Evolutionary conservation across 495 filamentous ascomycete species (phyloP).

Genomic region (Bacidia gigantensis): DNA sequence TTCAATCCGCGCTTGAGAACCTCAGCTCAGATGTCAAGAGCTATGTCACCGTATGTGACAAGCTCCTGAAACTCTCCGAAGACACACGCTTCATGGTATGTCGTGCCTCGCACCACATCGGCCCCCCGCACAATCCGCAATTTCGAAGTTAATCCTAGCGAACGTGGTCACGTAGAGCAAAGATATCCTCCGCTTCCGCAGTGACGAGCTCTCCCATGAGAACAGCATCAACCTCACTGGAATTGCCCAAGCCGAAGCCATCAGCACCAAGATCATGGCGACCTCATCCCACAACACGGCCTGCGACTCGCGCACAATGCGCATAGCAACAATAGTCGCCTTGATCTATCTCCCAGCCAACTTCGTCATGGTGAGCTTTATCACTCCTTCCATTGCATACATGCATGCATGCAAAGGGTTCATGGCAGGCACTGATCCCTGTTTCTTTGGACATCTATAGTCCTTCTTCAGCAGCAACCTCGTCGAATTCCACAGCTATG

Average conservation of each 20-base stretch:
- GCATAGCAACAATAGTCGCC: not conserved
- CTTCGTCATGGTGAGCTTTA: not conserved
- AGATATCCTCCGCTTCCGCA: conserved; percentile 1
- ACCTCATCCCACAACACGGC: not conserved
- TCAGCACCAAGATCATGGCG: not conserved
- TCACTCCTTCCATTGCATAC: not conserved
- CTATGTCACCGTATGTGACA: too few relatives aligned
- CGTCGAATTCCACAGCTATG: not conserved
- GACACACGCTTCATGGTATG: not conserved
- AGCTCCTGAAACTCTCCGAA: not conserved
- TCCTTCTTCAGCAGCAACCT: not conserved
- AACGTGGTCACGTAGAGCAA: not conserved
- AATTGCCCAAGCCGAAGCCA: not conserved
- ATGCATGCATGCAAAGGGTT: not conserved
- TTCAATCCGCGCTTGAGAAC: not conserved
- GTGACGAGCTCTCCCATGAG: not conserved
- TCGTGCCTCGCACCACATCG: too few relatives aligned
- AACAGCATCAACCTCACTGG: not conserved
- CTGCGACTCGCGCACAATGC: not conserved
- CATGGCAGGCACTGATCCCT: not conserved
- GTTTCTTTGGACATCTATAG: not conserved
- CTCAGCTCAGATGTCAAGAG: not conserved
- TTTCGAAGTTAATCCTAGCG: not conserved
- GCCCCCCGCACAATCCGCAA: not conserved
- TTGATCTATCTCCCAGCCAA: not conserved